Base-by-base conservation (phyloP, 1,284 basidiomycete genomes). In the Cutaneotrichosporon cavernicola region DNA sequence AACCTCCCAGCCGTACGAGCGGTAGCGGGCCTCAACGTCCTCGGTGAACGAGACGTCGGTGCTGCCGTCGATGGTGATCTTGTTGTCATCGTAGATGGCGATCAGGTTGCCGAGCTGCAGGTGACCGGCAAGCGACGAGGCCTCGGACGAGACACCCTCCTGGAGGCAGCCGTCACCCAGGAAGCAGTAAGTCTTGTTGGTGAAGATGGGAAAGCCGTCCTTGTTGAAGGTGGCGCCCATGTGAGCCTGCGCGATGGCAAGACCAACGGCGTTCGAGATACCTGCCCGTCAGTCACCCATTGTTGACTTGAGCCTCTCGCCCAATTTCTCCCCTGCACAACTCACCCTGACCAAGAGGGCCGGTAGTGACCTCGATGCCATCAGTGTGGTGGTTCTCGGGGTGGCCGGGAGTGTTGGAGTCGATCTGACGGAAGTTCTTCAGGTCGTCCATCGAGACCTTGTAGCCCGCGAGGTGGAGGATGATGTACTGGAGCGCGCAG, bases 41-140 rank as follows among this genome's bases (percentile, higher is more conserved):
- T 97, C 94, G 63, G 95, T 97, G 85, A 97, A 97, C 34, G 94
- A 90, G 69, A 90, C 87, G 67, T 87, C 87, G 70, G 93, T 97
- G 82, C 93, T 87, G 74, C 94, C 94, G 81, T 97, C 94, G 75
- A 97, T 97, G 71, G 94, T 92, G 81, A 97, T 97, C 80, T 91
- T 88, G 82, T 92, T 92, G 81, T 94, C 90, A 76, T 95, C 92
- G 79, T 92, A 95, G 75, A 95, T 85, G 68, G 89, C 90, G 76
- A 97, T 90, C 72, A 97, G 84, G 83, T 96, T 97, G 67, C 90
- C 91, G 62, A 97, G 86, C 81, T 93, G 88, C 72, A 97, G 85
- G 82, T 97, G 94, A 72, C 84, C 94, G 66, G 93, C 94, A 69
- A 97, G 86, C 76, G 91, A 93, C 69, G 89, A 90, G 32, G 94